Evolutionary conservation across 768 basidiomycete species (phyloP).

Genomic region (Psilocybe cyanescens): DNA sequence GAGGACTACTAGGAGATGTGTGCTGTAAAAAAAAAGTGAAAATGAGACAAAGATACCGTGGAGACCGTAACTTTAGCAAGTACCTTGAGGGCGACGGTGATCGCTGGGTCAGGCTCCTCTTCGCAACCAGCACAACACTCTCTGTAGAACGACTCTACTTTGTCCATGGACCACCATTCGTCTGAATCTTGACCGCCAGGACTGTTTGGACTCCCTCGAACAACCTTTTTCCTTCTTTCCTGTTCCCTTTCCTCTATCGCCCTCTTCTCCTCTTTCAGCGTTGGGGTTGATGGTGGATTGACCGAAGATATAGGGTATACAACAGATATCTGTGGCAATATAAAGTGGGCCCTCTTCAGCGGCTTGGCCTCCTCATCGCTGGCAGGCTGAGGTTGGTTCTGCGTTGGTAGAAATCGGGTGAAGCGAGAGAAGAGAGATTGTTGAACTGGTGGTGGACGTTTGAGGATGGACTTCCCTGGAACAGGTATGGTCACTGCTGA

Average conservation of each 20-base stretch:
- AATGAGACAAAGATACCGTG: constrained; percentile 2
- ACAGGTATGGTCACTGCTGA: constrained; percentile 81
- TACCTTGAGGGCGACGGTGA: constrained; percentile 76
- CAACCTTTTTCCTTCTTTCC: constrained; percentile 67
- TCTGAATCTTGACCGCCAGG: constrained; percentile 40
- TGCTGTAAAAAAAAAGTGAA: constrained; percentile 36
- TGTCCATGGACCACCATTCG: constrained; percentile 86
- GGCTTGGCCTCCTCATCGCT: constrained; percentile 56
- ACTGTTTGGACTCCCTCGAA: constrained; percentile 54
- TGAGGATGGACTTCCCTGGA: constrained; percentile 82
- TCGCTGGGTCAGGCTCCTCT: constrained; percentile 65
- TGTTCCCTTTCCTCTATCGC: constrained; percentile 78
- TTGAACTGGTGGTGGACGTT: constrained; percentile 71
- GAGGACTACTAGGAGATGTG: constrained; percentile 58
- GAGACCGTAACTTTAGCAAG: constrained; percentile 19
- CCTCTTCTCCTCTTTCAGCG: constrained; percentile 79
- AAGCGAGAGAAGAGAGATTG: constrained; percentile 75
- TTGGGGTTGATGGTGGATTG: constrained; percentile 82
- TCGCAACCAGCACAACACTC: constrained; percentile 84
- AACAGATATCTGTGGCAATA: constrained; percentile 82
- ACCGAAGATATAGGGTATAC: constrained; percentile 89
- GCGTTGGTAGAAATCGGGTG: constrained; percentile 73
- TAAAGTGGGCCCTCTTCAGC: constrained; percentile 89
- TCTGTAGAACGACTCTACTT: constrained; percentile 85
- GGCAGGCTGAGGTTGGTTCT: constrained; percentile 35